Evolutionary conservation across 768 basidiomycete species (phyloP), one percentile per base, ranked within the genome.

Genomic region (Baorangia bicolor): DNA sequence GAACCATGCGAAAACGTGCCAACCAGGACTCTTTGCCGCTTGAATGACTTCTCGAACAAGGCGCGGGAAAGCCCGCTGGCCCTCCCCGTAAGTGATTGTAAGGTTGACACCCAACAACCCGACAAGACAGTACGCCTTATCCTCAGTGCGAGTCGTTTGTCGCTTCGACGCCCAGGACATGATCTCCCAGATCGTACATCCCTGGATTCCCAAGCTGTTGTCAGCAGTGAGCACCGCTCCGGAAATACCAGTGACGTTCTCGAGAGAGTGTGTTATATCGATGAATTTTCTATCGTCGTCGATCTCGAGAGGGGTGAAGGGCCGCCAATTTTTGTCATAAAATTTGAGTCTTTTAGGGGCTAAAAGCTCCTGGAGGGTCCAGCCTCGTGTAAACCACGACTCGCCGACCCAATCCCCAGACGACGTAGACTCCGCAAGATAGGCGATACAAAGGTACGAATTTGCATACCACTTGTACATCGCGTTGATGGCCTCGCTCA

Each of bases 391-490:
- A 23, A 59, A 59, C 63, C 65, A 69, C 21, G 48, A 14, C 11
- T 66, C 62, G 0, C 4, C 0, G 4, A 5, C 9, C 35, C 53
- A 48, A 7, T 56, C 56, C 2, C 12, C 28, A 2, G 20, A 34
- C 2, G 49, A 37, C 0, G 20, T 48, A 1, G 60, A 45, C 14
- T 56, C 39, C 20, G 50, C 53, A 5, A 66, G 57, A 35, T 66
- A 43, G n/a, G 49, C 55, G 27, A 66, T 53, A 34, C 67, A 69
- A 33, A 69, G 31, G 30, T 56, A 31, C 11, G 60, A 39, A 27
- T 67, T 54, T 5, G 52, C 39, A 48, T 69, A 69, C 65, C 67
- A 68, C 42, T 49, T 46, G 56, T 56, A 69, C 60, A 69, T 66
- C 5, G 51, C 48, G 5, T 51, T 51, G 10, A 68, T 55, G 10